Evolutionary conservation across 176 grass and related monocot species (phyloP).

Genomic region (Miscanthus lutarioriparius): DNA sequence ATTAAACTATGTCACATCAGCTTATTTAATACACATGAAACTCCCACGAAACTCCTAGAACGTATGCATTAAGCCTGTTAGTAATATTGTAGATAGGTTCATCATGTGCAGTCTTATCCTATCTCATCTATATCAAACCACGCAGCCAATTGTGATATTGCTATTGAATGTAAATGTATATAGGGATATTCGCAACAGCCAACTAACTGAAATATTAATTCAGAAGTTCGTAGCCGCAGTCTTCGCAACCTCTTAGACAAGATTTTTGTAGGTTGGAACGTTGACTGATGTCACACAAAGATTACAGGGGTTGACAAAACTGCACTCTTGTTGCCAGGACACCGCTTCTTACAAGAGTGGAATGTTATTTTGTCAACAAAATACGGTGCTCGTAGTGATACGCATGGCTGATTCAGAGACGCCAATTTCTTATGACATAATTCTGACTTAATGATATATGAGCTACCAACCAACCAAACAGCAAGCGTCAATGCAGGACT

Average conservation of each 20-base stretch:
- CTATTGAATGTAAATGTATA: background rate
- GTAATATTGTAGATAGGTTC: no score
- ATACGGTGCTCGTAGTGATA: background rate
- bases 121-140: conserved; percentile 27
- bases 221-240: conserved; percentile 2
- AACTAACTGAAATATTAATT: conserved; percentile 14
- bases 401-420: background rate
- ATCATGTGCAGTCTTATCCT: no score
- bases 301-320: conserved; percentile 4
- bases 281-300: conserved; percentile 28
- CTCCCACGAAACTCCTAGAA: background rate
- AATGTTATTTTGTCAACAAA: conserved; percentile 17
- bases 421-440: background rate
- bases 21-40: no score
- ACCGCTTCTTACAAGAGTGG: background rate
- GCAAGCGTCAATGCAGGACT: background rate
- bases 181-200: background rate
- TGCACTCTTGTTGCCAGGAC: background rate
- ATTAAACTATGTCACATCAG: no score
- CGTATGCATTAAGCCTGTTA: background rate
- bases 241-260: conserved; percentile 10
- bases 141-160: background rate
- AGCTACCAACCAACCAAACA: conserved; percentile 16
- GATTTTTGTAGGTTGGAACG: conserved; percentile 26
- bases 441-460: background rate